These are phyloP conservation scores for Boechera stricta DNA, from an alignment of 345 rosid species.

Conservation along the genomic window DNA sequence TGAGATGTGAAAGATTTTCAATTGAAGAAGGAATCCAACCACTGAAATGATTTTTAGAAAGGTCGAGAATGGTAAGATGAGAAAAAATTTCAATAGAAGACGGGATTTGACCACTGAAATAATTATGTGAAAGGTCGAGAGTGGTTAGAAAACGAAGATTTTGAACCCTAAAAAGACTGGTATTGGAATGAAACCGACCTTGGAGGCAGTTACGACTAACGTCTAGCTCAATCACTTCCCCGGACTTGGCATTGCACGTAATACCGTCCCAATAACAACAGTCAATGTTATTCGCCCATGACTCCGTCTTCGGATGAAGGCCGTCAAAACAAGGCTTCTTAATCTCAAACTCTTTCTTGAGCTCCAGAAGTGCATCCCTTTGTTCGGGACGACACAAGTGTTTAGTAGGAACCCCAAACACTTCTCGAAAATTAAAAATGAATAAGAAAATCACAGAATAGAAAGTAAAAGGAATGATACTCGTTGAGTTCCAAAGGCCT, in stretches of 20 bases:
- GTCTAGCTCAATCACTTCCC: slow-evolving; percentile 22
- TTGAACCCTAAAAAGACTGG: background rate
- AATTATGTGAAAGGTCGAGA: background rate
- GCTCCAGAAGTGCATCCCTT: slow-evolving; percentile 6
- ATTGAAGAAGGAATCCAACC: background rate
- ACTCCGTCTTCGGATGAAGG: background rate
- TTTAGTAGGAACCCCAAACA: background rate
- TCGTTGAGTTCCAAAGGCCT: slow-evolving; percentile 14
- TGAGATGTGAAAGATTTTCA: slow-evolving; percentile 1
- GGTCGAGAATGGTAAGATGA: slow-evolving; percentile 11
- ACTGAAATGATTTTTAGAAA: background rate
- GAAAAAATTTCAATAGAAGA: background rate
- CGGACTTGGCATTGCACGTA: slow-evolving; percentile 4
- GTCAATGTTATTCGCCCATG: slow-evolving; percentile 1
- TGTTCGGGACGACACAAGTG: slow-evolving; percentile 6
- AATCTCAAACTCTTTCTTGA: slow-evolving; percentile 10
- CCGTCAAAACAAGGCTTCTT: background rate
- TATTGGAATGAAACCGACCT: background rate
- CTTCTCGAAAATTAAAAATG: background rate
- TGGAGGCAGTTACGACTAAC: background rate
- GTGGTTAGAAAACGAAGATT: background rate
- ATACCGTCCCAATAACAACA: slow-evolving; percentile 23
- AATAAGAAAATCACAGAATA: background rate
- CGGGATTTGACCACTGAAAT: background rate
- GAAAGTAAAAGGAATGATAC: background rate